Evolutionary conservation across 805 yeast genomes (phyloP), one percentile per base, ranked within the genome.

Genomic region (Yamadazyma takamatsuzukensis): DNA sequence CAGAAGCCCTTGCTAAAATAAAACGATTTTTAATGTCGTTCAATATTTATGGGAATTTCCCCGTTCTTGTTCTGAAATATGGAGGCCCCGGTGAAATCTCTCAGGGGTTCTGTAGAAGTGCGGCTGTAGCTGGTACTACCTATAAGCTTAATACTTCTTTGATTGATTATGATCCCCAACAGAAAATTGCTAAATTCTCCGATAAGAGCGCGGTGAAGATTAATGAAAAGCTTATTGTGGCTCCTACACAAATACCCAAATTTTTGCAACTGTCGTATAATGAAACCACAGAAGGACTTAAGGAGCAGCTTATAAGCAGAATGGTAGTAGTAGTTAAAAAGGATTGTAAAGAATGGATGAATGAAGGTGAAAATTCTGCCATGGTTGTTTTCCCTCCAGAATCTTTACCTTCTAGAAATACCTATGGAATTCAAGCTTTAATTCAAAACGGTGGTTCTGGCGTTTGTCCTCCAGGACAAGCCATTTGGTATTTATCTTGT

Each of bases 91-190:
- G 97, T 33, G 98, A 90, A 60, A 67, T 90, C 17, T 80, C 95
- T 11, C 98, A 90, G 63, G 98, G 97, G 2, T 90, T 93, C 59
- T 90, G 97, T 62, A 74, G 98, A 48, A 83, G 95, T 37, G 97
- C 97, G 3, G 98, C 98, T 10, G 97, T 90, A 41, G 97, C 93
- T 13, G 97, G 97, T 34, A 83, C 97, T 34, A 86, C 94, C 21
- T 90, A 93, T 62, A 87, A 88, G 56, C 68, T 90, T 35, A 78
- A 81, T 51, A 81, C 93, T 11, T 63, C 70, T 24, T 59, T 90
- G 32, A 62, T 62, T 4, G 74, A 76, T 22, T 87, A 67, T 59
- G 90, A 90, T 54, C 76, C 81, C 21, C 61, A 56, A 17, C 63
- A 76, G 18, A 80, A 83, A 49, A 64, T 78, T 15, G 96, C 95